Percentiles rank a stretch among this genome's conserved stretches.
Evolutionary conservation across 768 basidiomycete species (phyloP).

Genomic region (Basidioascus undulatus): DNA sequence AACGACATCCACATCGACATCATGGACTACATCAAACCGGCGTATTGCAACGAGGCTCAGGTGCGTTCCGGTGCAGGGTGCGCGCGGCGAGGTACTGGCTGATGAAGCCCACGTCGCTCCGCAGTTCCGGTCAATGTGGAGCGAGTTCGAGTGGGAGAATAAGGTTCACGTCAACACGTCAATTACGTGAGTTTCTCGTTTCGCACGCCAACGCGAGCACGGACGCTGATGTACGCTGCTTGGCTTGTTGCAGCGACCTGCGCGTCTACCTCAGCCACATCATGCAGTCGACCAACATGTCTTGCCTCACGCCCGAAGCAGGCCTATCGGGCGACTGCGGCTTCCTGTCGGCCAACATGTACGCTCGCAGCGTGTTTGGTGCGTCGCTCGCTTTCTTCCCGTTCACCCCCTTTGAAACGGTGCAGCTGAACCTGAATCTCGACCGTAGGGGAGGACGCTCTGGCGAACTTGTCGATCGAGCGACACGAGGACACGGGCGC

Average conservation of each 20-base stretch:
- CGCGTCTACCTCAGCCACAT: constrained; percentile 79
- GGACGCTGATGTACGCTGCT: no score
- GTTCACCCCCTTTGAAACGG: neutral
- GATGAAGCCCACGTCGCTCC: constrained; percentile 1
- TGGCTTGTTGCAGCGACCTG: constrained; percentile 35
- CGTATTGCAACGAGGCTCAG: constrained; percentile 83
- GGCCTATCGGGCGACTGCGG: constrained; percentile 84
- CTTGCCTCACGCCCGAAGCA: constrained; percentile 71
- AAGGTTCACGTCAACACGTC: constrained; percentile 75
- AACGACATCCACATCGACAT: constrained; percentile 97
- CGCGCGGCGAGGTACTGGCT: no score
- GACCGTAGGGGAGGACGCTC: constrained; percentile 65
- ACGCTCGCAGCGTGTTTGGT: constrained; percentile 85
- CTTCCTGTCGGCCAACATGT: constrained; percentile 91
- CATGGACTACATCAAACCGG: constrained; percentile 94
- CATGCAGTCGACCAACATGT: constrained; percentile 94
- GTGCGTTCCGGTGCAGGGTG: constrained; percentile 29
- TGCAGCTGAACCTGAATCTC: neutral
- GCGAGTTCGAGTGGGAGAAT: constrained; percentile 99
- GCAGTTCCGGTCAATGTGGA: constrained; percentile 96
- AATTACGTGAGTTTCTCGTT: constrained; percentile 30
- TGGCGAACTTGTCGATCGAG: constrained; percentile 86
- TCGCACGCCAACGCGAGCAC: no score
- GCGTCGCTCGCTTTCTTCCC: constrained; percentile 14
- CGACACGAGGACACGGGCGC: constrained; percentile 47